A percentile compares a stretch with the other conserved stretches of the same genome.
These are phyloP conservation scores for Aegilops umbellulata DNA, from an alignment of 176 grass and related monocot species.

Conservation along the genomic window DNA sequence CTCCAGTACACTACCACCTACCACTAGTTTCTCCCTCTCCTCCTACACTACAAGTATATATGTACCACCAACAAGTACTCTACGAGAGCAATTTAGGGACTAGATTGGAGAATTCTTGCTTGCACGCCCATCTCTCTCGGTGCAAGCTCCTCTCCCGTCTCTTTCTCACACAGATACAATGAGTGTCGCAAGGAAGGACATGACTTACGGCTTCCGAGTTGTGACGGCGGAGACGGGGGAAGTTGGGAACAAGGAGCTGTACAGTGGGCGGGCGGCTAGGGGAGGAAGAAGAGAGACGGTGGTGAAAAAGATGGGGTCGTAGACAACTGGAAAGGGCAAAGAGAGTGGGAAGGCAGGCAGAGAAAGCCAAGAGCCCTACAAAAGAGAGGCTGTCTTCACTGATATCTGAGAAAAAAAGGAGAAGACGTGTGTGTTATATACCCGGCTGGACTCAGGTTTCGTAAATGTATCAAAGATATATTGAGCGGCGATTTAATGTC, in stretches of 20 bases:
- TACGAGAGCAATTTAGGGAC: constrained; percentile 34
- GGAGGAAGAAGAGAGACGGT: constrained; percentile 61
- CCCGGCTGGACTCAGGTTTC: neutral
- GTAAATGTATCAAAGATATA: neutral
- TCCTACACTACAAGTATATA: neutral
- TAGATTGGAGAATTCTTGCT: constrained; percentile 64
- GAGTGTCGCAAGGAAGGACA: constrained; percentile 30
- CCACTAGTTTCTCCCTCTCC: neutral
- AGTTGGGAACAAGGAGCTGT: constrained; percentile 37
- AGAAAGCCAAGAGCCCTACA: constrained; percentile 44
- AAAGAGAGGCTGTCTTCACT: constrained; percentile 23
- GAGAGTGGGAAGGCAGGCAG: constrained; percentile 30
- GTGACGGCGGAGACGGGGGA: constrained; percentile 36
- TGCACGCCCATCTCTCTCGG: constrained; percentile 34
- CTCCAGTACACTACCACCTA: neutral
- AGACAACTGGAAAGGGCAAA: constrained; percentile 72
- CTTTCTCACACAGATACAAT: constrained; percentile 28
- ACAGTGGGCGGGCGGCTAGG: constrained; percentile 28
- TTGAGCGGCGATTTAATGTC: neutral
- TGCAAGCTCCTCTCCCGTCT: constrained; percentile 37
- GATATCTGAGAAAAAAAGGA: neutral
- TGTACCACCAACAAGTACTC: constrained; percentile 3
- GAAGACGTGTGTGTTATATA: neutral
- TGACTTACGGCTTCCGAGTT: constrained; percentile 27
- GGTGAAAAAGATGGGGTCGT: constrained; percentile 76